Conservation (phyloP, 495 filamentous ascomycete species). For the Penicillium riverlandense region DNA sequence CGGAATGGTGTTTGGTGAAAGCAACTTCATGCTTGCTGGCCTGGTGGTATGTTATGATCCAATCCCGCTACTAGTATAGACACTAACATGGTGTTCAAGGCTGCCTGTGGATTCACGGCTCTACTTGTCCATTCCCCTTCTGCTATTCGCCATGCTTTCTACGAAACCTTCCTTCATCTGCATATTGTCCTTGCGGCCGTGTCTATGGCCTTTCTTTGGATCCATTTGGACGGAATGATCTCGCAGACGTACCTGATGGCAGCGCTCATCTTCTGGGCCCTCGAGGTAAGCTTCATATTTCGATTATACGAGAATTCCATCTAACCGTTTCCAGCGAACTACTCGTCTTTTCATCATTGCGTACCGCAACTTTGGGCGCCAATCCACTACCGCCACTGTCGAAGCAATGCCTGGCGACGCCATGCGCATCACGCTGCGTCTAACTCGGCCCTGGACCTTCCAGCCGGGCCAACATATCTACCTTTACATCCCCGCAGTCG, state of each 20-base stretch:
- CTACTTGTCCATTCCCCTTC: constrained; percentile 63
- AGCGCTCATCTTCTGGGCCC: constrained; percentile 65
- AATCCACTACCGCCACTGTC: constrained; percentile 63
- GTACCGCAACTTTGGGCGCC: constrained; percentile 59
- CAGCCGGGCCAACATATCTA: constrained; percentile 83
- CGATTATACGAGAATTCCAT: background rate
- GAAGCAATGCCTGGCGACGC: constrained; percentile 77
- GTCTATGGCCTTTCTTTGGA: constrained; percentile 56
- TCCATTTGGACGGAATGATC: constrained; percentile 61
- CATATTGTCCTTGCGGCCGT: constrained; percentile 67
- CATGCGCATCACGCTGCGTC: constrained; percentile 69
- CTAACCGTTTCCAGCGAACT: constrained; percentile 32
- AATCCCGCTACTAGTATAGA: background rate
- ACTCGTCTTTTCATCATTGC: constrained; percentile 61
- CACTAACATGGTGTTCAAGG: constrained; percentile 20
- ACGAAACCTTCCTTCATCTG: constrained; percentile 83
- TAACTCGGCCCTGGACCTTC: constrained; percentile 71
- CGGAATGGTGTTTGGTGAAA: constrained; percentile 33
- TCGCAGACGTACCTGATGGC: constrained; percentile 61
- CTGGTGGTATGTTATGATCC: constrained; percentile 37
- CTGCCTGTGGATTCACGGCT: constrained; percentile 40
- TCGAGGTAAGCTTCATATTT: constrained; percentile 42
- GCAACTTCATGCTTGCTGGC: constrained; percentile 52
- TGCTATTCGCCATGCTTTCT: constrained; percentile 84
- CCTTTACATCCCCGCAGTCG: constrained; percentile 70